Percentiles rank a stretch among this genome's conserved stretches.
phyloP scores from a whole-genome alignment of 148 eudicot genomes.

The Fallopia convolvulus region DNA sequence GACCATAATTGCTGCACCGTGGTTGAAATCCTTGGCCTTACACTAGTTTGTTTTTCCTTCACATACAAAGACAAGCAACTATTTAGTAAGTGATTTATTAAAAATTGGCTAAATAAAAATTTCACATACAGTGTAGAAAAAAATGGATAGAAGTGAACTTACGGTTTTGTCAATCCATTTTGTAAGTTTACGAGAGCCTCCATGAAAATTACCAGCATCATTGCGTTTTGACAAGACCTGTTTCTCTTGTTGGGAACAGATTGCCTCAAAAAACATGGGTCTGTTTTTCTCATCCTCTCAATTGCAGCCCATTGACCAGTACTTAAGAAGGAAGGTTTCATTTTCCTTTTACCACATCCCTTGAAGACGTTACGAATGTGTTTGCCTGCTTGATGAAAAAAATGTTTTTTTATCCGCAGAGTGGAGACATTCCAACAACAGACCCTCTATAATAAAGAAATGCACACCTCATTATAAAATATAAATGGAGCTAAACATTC shows the following conservation, averaged over 20 bases:
- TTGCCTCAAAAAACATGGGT: no score
- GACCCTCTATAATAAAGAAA: background rate
- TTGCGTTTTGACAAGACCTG: background rate
- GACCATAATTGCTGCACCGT: background rate
- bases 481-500: no score
- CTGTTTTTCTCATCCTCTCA: no score
- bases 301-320: background rate
- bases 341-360: background rate
- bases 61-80: background rate
- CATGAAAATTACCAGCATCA: background rate
- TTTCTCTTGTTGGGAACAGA: no score
- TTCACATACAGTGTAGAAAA: background rate
- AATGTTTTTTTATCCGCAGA: background rate
- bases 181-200: background rate
- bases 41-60: background rate
- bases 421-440: background rate
- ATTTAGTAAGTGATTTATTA: no score
- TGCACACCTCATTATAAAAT: no score
- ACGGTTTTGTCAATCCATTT: no score
- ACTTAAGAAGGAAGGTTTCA: background rate
- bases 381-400: background rate
- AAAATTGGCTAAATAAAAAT: no score
- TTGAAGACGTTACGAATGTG: background rate
- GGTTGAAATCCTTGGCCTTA: background rate
- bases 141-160: no score